Conservation (phyloP, 177 flowering plant species). For the Vitis hybrid region DNA sequence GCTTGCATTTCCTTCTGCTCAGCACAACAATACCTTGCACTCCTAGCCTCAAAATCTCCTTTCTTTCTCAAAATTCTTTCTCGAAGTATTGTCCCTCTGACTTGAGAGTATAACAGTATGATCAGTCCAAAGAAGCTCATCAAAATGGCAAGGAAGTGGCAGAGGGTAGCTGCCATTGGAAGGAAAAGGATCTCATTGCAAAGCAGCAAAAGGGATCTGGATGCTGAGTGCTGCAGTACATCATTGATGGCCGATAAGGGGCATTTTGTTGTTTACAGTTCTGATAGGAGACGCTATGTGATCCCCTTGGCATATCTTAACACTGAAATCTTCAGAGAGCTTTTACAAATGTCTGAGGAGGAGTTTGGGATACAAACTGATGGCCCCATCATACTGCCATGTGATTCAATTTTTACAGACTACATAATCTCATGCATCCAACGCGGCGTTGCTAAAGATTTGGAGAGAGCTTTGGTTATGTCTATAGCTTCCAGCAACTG, state of each 20-base stretch:
- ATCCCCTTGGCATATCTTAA: not conserved
- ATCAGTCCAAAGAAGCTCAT: slow-evolving; percentile 18
- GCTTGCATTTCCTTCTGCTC: too few relatives aligned
- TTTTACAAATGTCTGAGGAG: not conserved
- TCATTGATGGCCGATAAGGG: slow-evolving; percentile 21
- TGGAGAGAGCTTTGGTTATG: too few relatives aligned
- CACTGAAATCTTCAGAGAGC: not conserved
- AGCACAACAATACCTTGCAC: too few relatives aligned
- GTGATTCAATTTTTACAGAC: too few relatives aligned
- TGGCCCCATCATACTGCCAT: too few relatives aligned
- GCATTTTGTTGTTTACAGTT: slow-evolving; percentile 15
- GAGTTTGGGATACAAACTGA: too few relatives aligned
- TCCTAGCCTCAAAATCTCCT: not conserved
- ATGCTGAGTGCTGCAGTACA: not conserved
- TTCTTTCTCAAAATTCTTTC: not conserved
- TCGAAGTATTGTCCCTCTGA: not conserved
- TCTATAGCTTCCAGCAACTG: too few relatives aligned
- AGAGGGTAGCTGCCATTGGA: not conserved
- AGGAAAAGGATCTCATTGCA: slow-evolving; percentile 11
- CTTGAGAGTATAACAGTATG: not conserved
- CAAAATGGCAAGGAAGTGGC: slow-evolving; percentile 1
- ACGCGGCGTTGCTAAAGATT: fast-evolving
- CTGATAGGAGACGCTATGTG: not conserved
- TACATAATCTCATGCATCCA: too few relatives aligned
- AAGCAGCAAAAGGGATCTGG: not conserved